Conservation (phyloP, 1,284 basidiomycete genomes). For the Trichosporon sp. region DNA sequence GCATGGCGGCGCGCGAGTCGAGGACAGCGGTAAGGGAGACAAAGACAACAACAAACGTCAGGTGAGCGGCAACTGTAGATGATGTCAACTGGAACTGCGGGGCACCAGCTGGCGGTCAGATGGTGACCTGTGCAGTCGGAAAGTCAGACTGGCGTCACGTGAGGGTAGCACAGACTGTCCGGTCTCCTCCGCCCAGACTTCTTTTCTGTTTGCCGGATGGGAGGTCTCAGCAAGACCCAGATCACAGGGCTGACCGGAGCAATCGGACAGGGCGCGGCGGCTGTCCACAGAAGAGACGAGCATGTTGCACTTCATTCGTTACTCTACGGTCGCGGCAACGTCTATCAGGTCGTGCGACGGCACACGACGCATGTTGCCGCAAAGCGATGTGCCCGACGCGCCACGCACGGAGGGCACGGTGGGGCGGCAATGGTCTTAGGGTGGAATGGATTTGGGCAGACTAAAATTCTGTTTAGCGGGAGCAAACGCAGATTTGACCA, state of each 20-base stretch:
- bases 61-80: not conserved
- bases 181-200: conserved; percentile 2
- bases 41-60: not conserved
- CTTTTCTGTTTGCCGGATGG: not conserved
- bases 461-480: not conserved
- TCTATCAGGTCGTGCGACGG: not conserved
- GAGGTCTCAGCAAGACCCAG: not conserved
- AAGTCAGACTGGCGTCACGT: not conserved
- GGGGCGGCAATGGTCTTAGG: not conserved
- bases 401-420: not conserved
- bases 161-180: not conserved
- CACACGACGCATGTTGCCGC: not conserved
- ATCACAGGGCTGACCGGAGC: not conserved
- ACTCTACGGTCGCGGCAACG: not conserved
- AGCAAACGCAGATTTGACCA: conserved; percentile 1
- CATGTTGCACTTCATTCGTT: not conserved
- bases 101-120: not conserved
- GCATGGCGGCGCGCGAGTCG: not conserved
- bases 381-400: not conserved
- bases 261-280: not conserved
- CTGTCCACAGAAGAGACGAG: not conserved
- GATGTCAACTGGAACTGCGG: conserved; percentile 16
- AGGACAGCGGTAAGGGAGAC: not conserved
- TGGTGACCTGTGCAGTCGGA: not conserved
- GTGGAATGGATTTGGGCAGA: not conserved